phyloP scores from a whole-genome alignment of 75 land plant genomes.

The Adiantum capillusveneris region DNA sequence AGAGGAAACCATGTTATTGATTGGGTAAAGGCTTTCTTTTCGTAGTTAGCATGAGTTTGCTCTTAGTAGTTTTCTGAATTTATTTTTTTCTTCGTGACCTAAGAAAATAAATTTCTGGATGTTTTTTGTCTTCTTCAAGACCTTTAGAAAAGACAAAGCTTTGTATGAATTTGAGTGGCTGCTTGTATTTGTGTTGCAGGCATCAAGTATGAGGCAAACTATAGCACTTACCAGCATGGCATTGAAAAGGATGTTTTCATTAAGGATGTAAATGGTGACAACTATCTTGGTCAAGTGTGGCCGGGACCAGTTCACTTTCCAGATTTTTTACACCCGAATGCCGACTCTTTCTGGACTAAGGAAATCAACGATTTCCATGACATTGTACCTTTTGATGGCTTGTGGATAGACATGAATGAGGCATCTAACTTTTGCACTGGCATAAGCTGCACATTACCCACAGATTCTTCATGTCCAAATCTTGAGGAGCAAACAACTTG shows the following conservation, averaged over 20 bases:
- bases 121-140: too few species aligned
- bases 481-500: conserved; percentile 17
- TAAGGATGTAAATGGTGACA: conserved; percentile 47
- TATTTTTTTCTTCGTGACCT: too few species aligned
- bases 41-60: too few species aligned
- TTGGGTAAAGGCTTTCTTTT: too few species aligned
- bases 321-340: conserved; percentile 65
- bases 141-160: too few species aligned
- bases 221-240: conserved; percentile 56
- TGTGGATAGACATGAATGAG: conserved; percentile 87
- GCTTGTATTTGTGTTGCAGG: too few species aligned
- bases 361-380: conserved; percentile 22
- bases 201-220: conserved; percentile 41
- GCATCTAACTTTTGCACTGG: conserved; percentile 36
- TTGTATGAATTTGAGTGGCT: too few species aligned
- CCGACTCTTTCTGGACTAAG: conserved; percentile 42
- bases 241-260: conserved; percentile 56
- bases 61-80: too few species aligned
- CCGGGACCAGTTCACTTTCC: conserved; percentile 88
- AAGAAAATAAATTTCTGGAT: too few species aligned
- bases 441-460: conserved; percentile 21
- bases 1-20: too few species aligned
- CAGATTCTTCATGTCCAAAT: conserved; percentile 16
- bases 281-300: conserved; percentile 79
- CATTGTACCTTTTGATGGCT: conserved; percentile 35